Evolutionary conservation across 1,284 basidiomycete genomes (phyloP).

Genomic region (Garcileccinum viscosum): DNA sequence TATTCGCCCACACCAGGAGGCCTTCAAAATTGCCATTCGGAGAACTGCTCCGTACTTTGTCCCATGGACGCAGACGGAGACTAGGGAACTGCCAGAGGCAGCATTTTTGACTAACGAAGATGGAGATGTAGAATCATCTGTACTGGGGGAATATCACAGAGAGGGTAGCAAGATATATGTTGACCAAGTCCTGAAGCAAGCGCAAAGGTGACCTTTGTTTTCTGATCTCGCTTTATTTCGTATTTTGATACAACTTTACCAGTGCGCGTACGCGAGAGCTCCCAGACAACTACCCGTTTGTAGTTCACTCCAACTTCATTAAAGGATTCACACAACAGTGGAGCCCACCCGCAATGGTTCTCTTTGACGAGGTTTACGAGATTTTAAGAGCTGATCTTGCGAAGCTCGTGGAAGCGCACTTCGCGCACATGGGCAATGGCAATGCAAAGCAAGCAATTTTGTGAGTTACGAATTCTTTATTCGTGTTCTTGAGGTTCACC

Average conservation of each 20-base stretch:
- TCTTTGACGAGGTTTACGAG: constrained; percentile 54
- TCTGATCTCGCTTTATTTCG: neutral
- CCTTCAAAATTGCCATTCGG: constrained; percentile 55
- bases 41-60: constrained; percentile 57
- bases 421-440: constrained; percentile 59
- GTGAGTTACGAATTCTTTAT: constrained; percentile 44
- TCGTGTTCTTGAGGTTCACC: neutral
- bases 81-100: constrained; percentile 14
- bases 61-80: constrained; percentile 36
- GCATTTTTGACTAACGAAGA: constrained; percentile 54
- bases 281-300: constrained; percentile 68
- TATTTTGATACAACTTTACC: neutral
- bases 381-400: constrained; percentile 49
- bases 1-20: constrained; percentile 55
- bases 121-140: constrained; percentile 8
- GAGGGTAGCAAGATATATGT: constrained; percentile 49
- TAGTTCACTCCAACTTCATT: constrained; percentile 61
- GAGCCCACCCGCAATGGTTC: constrained; percentile 50
- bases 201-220: constrained; percentile 45
- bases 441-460: constrained; percentile 56
- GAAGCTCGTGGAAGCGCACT: constrained; percentile 52
- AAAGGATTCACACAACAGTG: constrained; percentile 52
- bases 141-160: constrained; percentile 26
- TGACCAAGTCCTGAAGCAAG: constrained; percentile 59
- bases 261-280: constrained; percentile 74